Base-by-base conservation (phyloP, 306 rosid genomes). In the Echinosophora koreensis region DNA sequence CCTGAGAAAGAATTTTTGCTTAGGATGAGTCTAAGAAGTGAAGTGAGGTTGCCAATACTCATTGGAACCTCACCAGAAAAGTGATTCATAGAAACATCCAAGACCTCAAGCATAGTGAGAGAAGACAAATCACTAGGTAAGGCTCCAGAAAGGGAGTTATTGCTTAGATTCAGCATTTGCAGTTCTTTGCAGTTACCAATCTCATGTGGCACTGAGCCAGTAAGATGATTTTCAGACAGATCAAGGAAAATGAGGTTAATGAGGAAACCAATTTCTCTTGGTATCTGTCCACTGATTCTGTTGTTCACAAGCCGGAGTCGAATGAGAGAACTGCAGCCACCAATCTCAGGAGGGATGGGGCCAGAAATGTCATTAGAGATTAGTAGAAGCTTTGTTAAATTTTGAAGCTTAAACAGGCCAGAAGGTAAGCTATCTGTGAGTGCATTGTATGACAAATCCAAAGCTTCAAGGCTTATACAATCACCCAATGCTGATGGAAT, bases 161-260 rank as follows among this genome's bases (percentile, higher is more conserved):
- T 89, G 80, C 97, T 91, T 4, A 93, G 88, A 83, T 89, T 92
- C 72, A 93, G 76, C 90, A 91, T 90, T 84, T 93, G 96, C n/a
- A 93, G 78, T 14, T 80, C 87, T 7, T 71, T 82, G 73, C 98
- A 93, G 13, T 88, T 84, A 12, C 97, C 91, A 56, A 93, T 77
- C 84, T 91, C 90, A 41, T 55, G 46, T 6, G 98, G 98, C 2
- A 93, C 69, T 3, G 83, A 41, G 13, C 98, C 96, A 4, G 82
- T 80, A 35, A 93, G 90, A 62, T 67, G 88, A 80, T 91, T 93
- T 65, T 84, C 86, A 4, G 97, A 89, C 64, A 93, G 85, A 75
- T 93, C 98, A 80, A 93, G 98, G 76, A 91, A 93, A 64, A 62
- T 78, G 6, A 93, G 89, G 67, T 62, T 80, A 11, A 64, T 80